These are phyloP conservation scores for Calcarisporium arbuscula DNA, from an alignment of 2,329 filamentous ascomycete genomes.

Conservation along the genomic window DNA sequence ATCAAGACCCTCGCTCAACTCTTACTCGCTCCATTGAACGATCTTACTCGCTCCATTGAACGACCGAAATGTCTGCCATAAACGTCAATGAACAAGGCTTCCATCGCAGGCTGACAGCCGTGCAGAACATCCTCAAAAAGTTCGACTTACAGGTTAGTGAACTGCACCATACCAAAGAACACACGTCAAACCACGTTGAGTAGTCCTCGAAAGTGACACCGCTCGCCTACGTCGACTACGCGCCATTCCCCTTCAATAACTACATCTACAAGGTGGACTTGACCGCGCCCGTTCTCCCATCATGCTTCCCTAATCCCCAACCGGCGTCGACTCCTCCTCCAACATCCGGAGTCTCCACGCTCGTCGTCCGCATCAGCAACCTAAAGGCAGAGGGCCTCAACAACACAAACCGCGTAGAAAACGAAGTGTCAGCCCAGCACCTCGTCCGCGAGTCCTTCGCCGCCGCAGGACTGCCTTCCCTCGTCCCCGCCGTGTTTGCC, in stretches of 20 bases:
- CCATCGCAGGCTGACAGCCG: constrained; percentile 9
- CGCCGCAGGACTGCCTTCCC: not conserved
- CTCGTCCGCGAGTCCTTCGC: constrained; percentile 13
- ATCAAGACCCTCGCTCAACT: too few relatives aligned
- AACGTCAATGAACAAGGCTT: constrained; percentile 11
- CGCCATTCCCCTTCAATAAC: constrained; percentile 18
- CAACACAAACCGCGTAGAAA: constrained; percentile 19
- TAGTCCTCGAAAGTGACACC: constrained; percentile 11
- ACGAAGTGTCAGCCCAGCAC: constrained; percentile 17
- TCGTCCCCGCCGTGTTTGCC: constrained; percentile 18
- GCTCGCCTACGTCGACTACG: constrained; percentile 13
- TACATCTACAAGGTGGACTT: constrained; percentile 18
- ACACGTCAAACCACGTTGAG: not conserved
- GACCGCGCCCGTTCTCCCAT: constrained; percentile 5
- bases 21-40: too few relatives aligned
- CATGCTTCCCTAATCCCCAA: constrained; percentile 10
- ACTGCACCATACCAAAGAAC: not conserved
- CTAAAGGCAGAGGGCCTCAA: constrained; percentile 14
- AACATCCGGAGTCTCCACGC: constrained; percentile 4
- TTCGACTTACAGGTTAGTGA: constrained; percentile 9
- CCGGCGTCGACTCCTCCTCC: constrained; percentile 11
- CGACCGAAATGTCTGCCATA: not conserved
- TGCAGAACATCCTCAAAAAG: constrained; percentile 8
- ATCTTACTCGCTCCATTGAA: too few relatives aligned
- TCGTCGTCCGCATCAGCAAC: constrained; percentile 20